Evolutionary conservation across 208 protist species (phyloP).

Genomic region (Spongospora subterranea): DNA sequence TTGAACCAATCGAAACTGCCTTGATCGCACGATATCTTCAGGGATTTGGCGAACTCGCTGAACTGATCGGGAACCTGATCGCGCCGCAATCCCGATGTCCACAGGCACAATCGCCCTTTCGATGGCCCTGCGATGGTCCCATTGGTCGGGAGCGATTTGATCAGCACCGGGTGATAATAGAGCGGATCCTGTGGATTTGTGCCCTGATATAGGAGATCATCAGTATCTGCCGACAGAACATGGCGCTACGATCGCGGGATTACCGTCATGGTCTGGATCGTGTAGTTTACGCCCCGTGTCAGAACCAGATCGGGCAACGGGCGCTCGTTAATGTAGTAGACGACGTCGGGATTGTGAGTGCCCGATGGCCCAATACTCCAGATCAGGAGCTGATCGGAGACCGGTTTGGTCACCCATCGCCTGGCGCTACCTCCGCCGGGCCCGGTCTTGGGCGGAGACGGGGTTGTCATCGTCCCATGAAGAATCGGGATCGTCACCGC

Average conservation of each 20-base stretch:
- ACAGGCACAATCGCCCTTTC: constrained; percentile 13
- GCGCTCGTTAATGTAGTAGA: constrained; percentile 45
- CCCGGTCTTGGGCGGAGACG: background rate
- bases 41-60: background rate
- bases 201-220: no score
- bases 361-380: constrained; percentile 25
- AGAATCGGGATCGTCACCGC: background rate
- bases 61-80: background rate
- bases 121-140: background rate
- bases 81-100: background rate
- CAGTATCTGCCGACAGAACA: no score
- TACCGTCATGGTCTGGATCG: constrained; percentile 40
- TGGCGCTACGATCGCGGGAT: no score
- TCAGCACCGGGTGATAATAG: constrained; percentile 34
- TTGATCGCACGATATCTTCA: constrained; percentile 33
- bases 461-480: background rate
- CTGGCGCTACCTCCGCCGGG: background rate
- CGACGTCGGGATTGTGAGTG: background rate
- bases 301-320: background rate
- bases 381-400: constrained; percentile 20
- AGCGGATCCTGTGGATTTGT: background rate
- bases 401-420: background rate
- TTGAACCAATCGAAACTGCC: constrained; percentile 2
- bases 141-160: background rate
- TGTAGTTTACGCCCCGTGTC: constrained; percentile 9